Evolutionary conservation across 345 rosid genomes (phyloP).

Genomic region (Salix koriyanagi): DNA sequence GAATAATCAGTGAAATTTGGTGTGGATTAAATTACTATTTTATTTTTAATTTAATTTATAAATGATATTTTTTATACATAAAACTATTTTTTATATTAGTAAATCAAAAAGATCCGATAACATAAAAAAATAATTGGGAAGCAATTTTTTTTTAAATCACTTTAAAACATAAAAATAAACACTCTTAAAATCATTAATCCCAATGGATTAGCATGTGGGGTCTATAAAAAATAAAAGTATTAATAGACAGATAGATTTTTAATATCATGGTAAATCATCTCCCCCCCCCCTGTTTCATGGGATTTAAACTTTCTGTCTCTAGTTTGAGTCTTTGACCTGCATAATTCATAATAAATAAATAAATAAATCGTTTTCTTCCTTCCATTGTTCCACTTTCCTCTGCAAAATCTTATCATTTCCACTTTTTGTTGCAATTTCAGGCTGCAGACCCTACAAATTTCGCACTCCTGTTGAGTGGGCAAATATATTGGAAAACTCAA

Average conservation of each 20-base stretch:
- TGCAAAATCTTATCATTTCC: slow-evolving; percentile 41
- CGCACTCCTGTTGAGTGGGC: slow-evolving; percentile 28
- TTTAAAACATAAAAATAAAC: too few relatives aligned
- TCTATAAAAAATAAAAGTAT: too few relatives aligned
- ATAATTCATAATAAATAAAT: not conserved
- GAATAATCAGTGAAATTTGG: too few relatives aligned
- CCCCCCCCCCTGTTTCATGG: slow-evolving; percentile 20
- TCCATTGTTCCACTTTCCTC: slow-evolving; percentile 32
- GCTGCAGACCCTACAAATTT: slow-evolving; percentile 37
- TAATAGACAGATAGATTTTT: not conserved
- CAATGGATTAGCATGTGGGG: too few relatives aligned
- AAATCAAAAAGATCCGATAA: too few relatives aligned
- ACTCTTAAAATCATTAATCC: too few relatives aligned
- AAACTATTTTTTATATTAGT: too few relatives aligned
- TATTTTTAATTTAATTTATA: too few relatives aligned
- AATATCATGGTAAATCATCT: not conserved
- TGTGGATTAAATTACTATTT: too few relatives aligned
- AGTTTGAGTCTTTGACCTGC: slow-evolving; percentile 6
- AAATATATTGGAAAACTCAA: slow-evolving; percentile 30
- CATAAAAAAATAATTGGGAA: too few relatives aligned
- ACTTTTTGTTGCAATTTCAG: slow-evolving; percentile 41
- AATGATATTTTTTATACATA: too few relatives aligned
- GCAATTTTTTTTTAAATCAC: too few relatives aligned
- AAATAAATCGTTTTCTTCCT: not conserved
- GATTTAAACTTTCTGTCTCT: slow-evolving; percentile 14